Percentiles rank a stretch among this genome's conserved stretches.
phyloP scores from a whole-genome alignment of 306 rosid genomes.

The Gastrolobium villosum region DNA sequence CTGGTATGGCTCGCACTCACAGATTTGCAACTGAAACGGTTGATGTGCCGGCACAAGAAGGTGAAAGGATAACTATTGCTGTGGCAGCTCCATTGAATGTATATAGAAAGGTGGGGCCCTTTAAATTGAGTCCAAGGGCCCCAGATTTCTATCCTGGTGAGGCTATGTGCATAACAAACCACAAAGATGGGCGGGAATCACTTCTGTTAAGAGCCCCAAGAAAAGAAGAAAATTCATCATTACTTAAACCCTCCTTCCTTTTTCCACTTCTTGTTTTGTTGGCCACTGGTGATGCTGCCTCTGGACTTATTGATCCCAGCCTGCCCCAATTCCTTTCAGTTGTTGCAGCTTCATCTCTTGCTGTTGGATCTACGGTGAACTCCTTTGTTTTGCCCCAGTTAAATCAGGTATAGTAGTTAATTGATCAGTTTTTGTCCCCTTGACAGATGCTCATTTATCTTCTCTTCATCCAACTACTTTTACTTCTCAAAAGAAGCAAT shows the following conservation, averaged over 20 bases:
- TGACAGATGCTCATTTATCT: slow-evolving; percentile 30
- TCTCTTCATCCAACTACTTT: slow-evolving; percentile 31
- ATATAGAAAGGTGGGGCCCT: slow-evolving; percentile 83
- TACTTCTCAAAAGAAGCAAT: slow-evolving; percentile 33
- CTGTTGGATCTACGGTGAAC: slow-evolving; percentile 82
- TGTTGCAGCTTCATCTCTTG: slow-evolving; percentile 79
- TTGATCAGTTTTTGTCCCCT: slow-evolving; percentile 8
- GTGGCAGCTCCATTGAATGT: slow-evolving; percentile 86
- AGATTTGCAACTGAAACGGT: slow-evolving; percentile 96
- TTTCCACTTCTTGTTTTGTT: slow-evolving; percentile 80
- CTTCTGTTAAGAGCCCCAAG: slow-evolving; percentile 84
- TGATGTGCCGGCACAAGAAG: slow-evolving; percentile 92
- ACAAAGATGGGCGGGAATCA: slow-evolving; percentile 90
- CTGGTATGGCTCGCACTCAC: slow-evolving; percentile 93
- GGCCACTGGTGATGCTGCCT: slow-evolving; percentile 90
- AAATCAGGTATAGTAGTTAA: slow-evolving; percentile 65
- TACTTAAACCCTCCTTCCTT: slow-evolving; percentile 75
- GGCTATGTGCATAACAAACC: slow-evolving; percentile 95
- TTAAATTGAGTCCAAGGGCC: slow-evolving; percentile 83
- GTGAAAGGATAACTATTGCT: slow-evolving; percentile 94
- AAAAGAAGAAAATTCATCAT: slow-evolving; percentile 67
- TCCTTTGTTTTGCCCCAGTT: slow-evolving; percentile 74
- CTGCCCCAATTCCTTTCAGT: slow-evolving; percentile 80
- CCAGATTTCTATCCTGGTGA: slow-evolving; percentile 85
- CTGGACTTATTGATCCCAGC: slow-evolving; percentile 87